These are phyloP conservation scores for Trametes sp. DNA, from an alignment of 1,284 basidiomycete genomes.

Conservation along the genomic window DNA sequence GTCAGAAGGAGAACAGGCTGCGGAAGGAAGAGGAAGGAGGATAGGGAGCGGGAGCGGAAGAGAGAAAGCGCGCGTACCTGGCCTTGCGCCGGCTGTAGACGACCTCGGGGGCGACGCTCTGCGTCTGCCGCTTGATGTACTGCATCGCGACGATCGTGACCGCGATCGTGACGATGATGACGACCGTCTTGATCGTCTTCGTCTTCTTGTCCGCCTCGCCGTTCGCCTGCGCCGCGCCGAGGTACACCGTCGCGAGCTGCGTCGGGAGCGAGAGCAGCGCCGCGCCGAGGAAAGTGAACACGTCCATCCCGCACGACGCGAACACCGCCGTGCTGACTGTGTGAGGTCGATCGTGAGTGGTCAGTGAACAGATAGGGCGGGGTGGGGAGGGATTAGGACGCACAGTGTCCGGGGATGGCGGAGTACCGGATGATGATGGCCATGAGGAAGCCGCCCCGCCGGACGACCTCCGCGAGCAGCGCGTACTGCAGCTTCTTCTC, in stretches of 20 bases:
- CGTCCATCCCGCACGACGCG: constrained; percentile 79
- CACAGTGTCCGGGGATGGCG: constrained; percentile 81
- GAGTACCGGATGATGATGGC: constrained; percentile 76
- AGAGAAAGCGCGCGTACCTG: constrained; percentile 8
- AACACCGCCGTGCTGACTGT: constrained; percentile 77
- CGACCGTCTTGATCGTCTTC: constrained; percentile 67
- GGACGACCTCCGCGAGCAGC: constrained; percentile 77
- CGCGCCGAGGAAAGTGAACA: constrained; percentile 74
- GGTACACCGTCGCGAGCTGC: constrained; percentile 77
- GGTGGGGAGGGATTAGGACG: constrained; percentile 33
- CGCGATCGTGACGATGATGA: constrained; percentile 67
- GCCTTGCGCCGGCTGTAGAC: constrained; percentile 69
- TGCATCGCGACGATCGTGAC: constrained; percentile 84
- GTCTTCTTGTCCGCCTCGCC: constrained; percentile 50
- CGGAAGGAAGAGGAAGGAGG: not conserved
- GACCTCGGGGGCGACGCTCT: constrained; percentile 73
- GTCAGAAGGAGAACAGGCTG: too few relatives aligned
- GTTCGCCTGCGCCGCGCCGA: constrained; percentile 61
- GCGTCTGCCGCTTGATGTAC: constrained; percentile 83
- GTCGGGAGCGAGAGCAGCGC: constrained; percentile 82
- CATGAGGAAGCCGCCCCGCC: constrained; percentile 81
- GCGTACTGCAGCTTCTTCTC: constrained; percentile 76
- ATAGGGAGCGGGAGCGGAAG: not conserved
- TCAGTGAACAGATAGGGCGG: not conserved
- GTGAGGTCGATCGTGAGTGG: not conserved